Evolutionary conservation across 2,329 filamentous ascomycete genomes (phyloP), one percentile per base, ranked within the genome.

Genomic region (Alternaria postmessia): DNA sequence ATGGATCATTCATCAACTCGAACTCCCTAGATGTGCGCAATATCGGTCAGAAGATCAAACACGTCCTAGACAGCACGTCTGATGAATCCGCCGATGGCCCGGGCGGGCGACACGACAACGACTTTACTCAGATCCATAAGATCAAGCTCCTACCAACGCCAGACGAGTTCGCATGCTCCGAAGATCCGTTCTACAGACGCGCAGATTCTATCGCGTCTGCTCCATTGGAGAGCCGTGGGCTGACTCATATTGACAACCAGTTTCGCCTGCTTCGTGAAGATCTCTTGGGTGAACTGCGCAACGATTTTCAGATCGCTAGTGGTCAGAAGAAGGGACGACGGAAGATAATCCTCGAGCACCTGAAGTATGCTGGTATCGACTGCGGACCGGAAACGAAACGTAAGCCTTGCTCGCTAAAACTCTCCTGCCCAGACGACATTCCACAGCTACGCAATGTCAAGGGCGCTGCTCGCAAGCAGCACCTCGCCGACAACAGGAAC

Each of bases 61-160:
- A 36, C 71, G 77, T 41, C 8, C 56, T 78, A 0, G 78, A 84
- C 0, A 83, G 88, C 39, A 77, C 88, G 3, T 86, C 26, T 74
- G 85, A 34, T 72, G 88, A 73, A 7, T 26, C 43, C 6, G 32
- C 42, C 3, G 65, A 68, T 39, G 69, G 70, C 5, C 84, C 89
- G 0, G 91, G 91, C 0, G 89, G 89, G 0, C 84, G 91, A 0
- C 90, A 94, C 64, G 89, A 93, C 73, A 94, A 94, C 54, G 91
- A 93, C 66, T 85, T 85, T 69, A 79, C 69, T 1, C 82, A 91
- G 63, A 89, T 88, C 65, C 82, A 86, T 0, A 60, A 87, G 0
- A 87, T 92, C 34, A 78, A 84, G 2, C 87, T 93, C 14, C 83
- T 87, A 48, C 91, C 91, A 0, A 93, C 90, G 0, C 74, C 83